These are phyloP conservation scores for Apophysomyces ossiformis DNA, from an alignment of 371 early-diverging fungal genomes.

Conservation along the genomic window DNA sequence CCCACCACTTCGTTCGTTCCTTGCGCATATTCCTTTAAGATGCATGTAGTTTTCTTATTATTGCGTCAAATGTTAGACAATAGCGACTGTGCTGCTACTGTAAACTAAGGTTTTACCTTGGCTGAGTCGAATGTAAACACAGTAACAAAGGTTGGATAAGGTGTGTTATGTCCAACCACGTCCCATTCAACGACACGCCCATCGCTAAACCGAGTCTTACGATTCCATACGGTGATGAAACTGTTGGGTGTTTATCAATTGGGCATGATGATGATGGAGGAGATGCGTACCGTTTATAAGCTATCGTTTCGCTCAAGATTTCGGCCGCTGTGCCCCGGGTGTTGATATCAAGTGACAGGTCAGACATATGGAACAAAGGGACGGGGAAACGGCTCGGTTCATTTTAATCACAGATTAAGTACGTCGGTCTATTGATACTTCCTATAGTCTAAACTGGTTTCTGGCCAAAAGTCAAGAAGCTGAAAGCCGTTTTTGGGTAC, in stretches of 20 bases:
- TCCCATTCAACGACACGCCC: conserved; percentile 64
- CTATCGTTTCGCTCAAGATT: conserved; percentile 37
- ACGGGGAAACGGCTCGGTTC: background rate
- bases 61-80: background rate
- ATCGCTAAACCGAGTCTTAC: conserved; percentile 57
- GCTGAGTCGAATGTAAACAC: conserved; percentile 54
- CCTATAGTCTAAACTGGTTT: too few species aligned
- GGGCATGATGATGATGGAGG: background rate
- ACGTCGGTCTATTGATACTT: too few species aligned
- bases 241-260: conserved; percentile 21
- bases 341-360: conserved; percentile 37
- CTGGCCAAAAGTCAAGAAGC: too few species aligned
- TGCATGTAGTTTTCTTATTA: conserved; percentile 56
- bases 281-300: conserved; percentile 43
- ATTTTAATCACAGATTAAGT: background rate
- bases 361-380: conserved; percentile 16
- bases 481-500: too few species aligned
- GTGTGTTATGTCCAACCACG: conserved; percentile 56
- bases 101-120: conserved; percentile 24
- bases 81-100: background rate
- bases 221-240: conserved; percentile 61
- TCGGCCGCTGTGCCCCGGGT: conserved; percentile 49
- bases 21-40: conserved; percentile 67
- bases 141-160: conserved; percentile 53
- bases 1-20: conserved; percentile 67